Percentiles rank a stretch among this genome's conserved stretches.
phyloP scores from a whole-genome alignment of 1,139 yeast genomes.

The Nakaseomyces delphensis region DNA sequence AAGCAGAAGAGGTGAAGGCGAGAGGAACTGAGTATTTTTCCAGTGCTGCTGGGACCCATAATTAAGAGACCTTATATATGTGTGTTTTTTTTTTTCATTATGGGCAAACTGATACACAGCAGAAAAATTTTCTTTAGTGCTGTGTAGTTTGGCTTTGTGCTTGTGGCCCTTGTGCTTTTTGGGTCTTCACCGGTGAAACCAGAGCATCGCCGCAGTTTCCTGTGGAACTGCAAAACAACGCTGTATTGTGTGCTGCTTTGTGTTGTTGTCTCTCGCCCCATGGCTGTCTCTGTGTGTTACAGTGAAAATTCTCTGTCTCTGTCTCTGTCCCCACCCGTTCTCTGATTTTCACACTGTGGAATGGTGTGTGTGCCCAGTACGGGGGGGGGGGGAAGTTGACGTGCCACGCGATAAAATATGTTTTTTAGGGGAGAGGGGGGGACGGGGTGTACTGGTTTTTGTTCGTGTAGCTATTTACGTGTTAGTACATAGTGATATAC shows the following conservation, averaged over 20 bases:
- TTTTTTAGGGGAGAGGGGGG: not conserved
- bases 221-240: too few relatives aligned
- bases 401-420: too few relatives aligned
- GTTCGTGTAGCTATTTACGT: not conserved
- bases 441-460: conserved; percentile 3
- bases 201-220: too few relatives aligned
- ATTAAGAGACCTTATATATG: conserved; percentile 3
- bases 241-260: too few relatives aligned
- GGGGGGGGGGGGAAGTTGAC: not conserved
- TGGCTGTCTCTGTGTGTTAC: too few relatives aligned
- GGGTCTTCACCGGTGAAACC: too few relatives aligned
- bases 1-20: not conserved
- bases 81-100: not conserved
- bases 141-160: not conserved
- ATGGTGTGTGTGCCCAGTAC: not conserved
- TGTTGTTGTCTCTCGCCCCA: too few relatives aligned
- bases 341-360: too few relatives aligned
- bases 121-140: not conserved
- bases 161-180: not conserved
- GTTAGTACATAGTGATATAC: not conserved
- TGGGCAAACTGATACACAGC: not conserved
- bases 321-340: too few relatives aligned
- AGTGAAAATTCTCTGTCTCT: too few relatives aligned
- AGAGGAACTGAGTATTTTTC: not conserved
- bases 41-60: not conserved